A percentile compares a stretch with the other conserved stretches of the same genome.
Evolutionary conservation across 2,329 filamentous ascomycete species (phyloP).

Genomic region (Paraphoma chrysanthemicola): DNA sequence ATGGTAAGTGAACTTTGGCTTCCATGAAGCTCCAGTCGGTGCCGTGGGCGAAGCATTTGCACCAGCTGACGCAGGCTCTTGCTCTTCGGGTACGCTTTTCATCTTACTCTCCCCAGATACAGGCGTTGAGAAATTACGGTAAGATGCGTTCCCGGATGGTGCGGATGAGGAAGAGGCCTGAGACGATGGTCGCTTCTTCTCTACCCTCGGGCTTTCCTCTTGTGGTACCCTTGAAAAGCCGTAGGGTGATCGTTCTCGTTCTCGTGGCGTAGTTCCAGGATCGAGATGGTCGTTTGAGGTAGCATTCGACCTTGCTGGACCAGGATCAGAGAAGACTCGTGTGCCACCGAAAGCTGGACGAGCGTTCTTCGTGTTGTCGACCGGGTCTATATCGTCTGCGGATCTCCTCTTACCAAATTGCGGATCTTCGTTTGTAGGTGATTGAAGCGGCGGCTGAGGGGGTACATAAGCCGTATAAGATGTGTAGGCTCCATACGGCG

Average conservation of each 20-base stretch:
- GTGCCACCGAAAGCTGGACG: neutral
- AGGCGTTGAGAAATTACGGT: conserved; percentile 3
- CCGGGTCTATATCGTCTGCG: too few species aligned
- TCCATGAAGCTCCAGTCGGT: neutral
- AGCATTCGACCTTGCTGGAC: neutral
- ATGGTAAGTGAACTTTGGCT: conserved; percentile 1
- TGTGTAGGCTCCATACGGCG: neutral
- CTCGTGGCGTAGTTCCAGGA: neutral
- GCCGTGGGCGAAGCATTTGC: neutral
- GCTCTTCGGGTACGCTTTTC: conserved; percentile 3
- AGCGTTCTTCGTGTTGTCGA: neutral
- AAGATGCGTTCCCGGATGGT: neutral
- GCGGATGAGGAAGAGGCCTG: neutral
- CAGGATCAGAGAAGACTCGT: conserved; percentile 4
- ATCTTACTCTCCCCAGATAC: neutral
- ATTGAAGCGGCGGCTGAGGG: neutral
- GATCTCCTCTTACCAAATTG: neutral
- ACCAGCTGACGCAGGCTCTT: neutral
- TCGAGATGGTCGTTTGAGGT: neutral
- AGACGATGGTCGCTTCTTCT: neutral
- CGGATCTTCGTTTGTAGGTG: neutral
- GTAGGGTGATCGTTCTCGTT: conserved; percentile 1
- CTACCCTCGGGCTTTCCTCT: neutral
- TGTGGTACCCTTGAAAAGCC: conserved; percentile 5
- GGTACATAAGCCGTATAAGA: neutral